Conservation (phyloP, 2,329 filamentous ascomycete species). For the Fusarium sp. region DNA sequence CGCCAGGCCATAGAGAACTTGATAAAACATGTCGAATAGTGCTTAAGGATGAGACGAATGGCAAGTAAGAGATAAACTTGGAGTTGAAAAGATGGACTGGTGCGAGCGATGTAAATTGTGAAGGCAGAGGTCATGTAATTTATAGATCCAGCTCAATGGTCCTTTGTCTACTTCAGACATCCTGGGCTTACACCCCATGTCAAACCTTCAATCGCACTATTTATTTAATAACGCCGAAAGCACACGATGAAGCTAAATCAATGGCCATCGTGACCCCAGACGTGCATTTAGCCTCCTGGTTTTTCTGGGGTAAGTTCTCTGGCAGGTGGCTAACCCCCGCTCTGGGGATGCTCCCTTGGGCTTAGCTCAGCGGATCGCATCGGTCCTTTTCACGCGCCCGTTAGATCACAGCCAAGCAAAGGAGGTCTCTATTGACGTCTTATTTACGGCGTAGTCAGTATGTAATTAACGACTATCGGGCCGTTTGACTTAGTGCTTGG, state of each 20-base stretch:
- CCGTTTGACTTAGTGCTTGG: conserved; percentile 7
- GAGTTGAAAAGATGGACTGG: neutral
- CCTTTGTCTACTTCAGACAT: conserved; percentile 1
- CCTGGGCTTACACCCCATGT: neutral
- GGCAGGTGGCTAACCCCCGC: conserved; percentile 20
- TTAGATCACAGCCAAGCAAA: neutral
- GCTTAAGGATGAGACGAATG: neutral
- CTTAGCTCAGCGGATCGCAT: conserved; percentile 27
- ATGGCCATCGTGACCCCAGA: conserved; percentile 8
- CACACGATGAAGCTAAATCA: neutral
- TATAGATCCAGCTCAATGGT: conserved; percentile 7
- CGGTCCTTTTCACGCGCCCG: conserved; percentile 26
- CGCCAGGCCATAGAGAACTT: conserved; percentile 18
- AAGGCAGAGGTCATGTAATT: neutral
- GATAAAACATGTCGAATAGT: conserved; percentile 11
- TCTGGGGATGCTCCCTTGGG: conserved; percentile 23
- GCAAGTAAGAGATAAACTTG: neutral
- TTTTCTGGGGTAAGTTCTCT: conserved; percentile 27
- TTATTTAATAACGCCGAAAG: conserved; percentile 25
- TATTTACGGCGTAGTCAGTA: conserved; percentile 6
- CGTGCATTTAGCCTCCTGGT: conserved; percentile 15
- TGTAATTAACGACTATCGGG: conserved; percentile 12
- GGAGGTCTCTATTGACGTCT: neutral
- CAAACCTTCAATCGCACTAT: conserved; percentile 3
- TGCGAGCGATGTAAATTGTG: too few relatives aligned